Percentiles rank a stretch among this genome's conserved stretches.
These are phyloP conservation scores for Lolium rigidum DNA, from an alignment of 176 grass and related monocot genomes.

Conservation along the genomic window DNA sequence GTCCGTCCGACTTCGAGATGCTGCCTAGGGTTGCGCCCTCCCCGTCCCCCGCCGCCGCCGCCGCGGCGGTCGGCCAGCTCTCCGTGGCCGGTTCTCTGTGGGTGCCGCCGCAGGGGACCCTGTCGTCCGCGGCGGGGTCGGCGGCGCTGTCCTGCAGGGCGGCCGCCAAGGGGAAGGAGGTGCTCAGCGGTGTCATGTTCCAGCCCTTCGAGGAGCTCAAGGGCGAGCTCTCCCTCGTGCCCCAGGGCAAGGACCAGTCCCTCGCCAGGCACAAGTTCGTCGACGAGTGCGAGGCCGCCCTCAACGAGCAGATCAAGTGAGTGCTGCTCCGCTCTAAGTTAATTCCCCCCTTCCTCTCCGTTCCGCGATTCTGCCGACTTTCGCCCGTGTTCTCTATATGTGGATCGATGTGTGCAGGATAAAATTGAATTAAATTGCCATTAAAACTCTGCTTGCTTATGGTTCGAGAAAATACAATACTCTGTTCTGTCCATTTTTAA, in stretches of 20 bases:
- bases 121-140: background rate
- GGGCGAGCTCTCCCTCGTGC: conserved; percentile 67
- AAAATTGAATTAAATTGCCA: background rate
- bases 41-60: conserved; percentile 34
- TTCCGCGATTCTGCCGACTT: too few relatives aligned
- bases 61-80: background rate
- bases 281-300: conserved; percentile 74
- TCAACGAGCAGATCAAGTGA: conserved; percentile 92
- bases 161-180: conserved; percentile 41
- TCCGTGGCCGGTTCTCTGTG: background rate
- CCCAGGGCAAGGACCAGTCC: conserved; percentile 54
- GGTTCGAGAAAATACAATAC: background rate
- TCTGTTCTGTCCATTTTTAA: conserved; percentile 2
- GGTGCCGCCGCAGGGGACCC: background rate
- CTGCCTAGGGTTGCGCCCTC: conserved; percentile 35
- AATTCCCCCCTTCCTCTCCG: too few relatives aligned
- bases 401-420: background rate
- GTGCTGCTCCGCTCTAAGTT: background rate
- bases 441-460: background rate
- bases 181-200: conserved; percentile 25
- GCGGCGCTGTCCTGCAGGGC: conserved; percentile 30
- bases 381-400: background rate
- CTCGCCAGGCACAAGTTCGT: conserved; percentile 74
- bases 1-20: too few relatives aligned
- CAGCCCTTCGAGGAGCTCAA: conserved; percentile 35